Conservation (phyloP, 177 flowering plant species). For the Telopea speciosissima region DNA sequence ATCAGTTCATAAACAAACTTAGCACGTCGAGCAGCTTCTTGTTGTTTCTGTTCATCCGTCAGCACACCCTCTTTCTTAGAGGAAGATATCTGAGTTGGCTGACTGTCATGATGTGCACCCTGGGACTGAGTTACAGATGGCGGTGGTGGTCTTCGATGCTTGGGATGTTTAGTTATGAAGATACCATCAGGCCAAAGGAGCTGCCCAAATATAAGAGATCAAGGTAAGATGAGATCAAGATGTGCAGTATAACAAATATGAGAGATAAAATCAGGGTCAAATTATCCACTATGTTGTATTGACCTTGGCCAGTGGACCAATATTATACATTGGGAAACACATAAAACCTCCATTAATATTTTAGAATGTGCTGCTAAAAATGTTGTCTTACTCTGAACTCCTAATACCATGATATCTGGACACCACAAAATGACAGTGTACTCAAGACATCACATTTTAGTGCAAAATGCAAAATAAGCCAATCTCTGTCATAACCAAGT, state of each 20-base stretch:
- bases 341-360: too few relatives aligned
- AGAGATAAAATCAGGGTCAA: neutral
- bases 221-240: constrained; percentile 6
- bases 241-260: neutral
- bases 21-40: constrained; percentile 74
- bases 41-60: constrained; percentile 44
- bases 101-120: constrained; percentile 27
- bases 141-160: constrained; percentile 49
- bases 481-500: neutral
- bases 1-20: constrained; percentile 79
- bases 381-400: neutral
- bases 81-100: constrained; percentile 35
- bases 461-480: neutral
- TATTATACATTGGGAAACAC: neutral
- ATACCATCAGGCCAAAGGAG: constrained; percentile 99
- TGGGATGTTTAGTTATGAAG: constrained; percentile 93
- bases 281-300: neutral
- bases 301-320: neutral
- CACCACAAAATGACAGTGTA: too few relatives aligned
- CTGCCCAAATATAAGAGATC: constrained; percentile 26
- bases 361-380: too few relatives aligned
- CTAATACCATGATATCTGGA: too few relatives aligned
- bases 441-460: neutral
- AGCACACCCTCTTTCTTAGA: constrained; percentile 29
- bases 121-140: constrained; percentile 31